Evolutionary conservation across 768 basidiomycete genomes (phyloP).

Genomic region (Fomitopsis serialis): DNA sequence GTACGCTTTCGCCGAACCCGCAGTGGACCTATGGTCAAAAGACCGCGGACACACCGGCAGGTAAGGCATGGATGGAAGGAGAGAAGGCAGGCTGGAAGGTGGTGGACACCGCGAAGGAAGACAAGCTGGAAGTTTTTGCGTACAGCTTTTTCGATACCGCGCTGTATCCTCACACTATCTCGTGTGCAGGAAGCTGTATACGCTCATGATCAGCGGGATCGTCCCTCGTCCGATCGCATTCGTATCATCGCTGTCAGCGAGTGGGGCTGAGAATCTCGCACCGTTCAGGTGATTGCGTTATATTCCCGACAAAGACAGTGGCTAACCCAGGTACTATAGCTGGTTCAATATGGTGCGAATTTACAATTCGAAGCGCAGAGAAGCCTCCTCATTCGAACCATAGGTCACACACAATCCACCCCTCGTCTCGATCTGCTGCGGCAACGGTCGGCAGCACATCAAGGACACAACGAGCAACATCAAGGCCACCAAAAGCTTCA

Average conservation of each 20-base stretch:
- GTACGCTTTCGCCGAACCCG: constrained; percentile 27
- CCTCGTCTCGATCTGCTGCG: constrained; percentile 37
- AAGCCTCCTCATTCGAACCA: too few species aligned
- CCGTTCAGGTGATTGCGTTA: constrained; percentile 31
- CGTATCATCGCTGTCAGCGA: constrained; percentile 29
- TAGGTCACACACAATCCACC: constrained; percentile 36
- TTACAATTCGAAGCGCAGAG: too few species aligned
- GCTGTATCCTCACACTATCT: too few species aligned
- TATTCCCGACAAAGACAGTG: background rate
- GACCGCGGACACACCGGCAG: constrained; percentile 23
- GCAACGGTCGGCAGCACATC: constrained; percentile 13
- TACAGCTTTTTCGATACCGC: too few species aligned
- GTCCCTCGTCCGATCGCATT: constrained; percentile 41
- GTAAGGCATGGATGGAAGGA: constrained; percentile 28
- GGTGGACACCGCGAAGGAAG: constrained; percentile 25
- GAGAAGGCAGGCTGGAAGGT: constrained; percentile 31
- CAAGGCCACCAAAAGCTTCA: constrained; percentile 41
- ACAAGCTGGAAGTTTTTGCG: constrained; percentile 23
- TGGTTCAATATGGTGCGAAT: constrained; percentile 17
- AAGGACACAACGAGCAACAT: constrained; percentile 46
- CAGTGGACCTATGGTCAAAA: constrained; percentile 27
- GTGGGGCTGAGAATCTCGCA: constrained; percentile 34
- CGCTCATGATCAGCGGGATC: constrained; percentile 32
- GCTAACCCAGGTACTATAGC: constrained; percentile 1
- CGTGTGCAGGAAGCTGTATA: constrained; percentile 19